Evolutionary conservation across 345 rosid species (phyloP).

Genomic region (Cochlearia excelsa): DNA sequence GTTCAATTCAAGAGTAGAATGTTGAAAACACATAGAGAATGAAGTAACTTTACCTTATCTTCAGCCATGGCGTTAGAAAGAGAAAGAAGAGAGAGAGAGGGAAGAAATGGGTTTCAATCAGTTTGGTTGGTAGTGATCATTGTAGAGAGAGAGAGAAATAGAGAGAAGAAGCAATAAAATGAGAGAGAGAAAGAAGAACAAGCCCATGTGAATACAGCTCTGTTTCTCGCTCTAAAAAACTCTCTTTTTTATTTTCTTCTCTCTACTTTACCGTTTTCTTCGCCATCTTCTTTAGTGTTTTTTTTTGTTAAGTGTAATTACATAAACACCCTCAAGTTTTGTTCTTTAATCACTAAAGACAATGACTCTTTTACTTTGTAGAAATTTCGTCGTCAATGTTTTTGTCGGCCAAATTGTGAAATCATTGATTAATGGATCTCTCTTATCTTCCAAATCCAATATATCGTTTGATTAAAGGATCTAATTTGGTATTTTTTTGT

Average conservation of each 20-base stretch:
- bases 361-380: neutral
- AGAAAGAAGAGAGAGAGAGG: conserved; percentile 9
- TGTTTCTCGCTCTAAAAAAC: conserved; percentile 20
- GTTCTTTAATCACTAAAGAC: conserved; percentile 19
- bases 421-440: too few species aligned
- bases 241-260: conserved; percentile 1
- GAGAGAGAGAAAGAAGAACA: conserved; percentile 36
- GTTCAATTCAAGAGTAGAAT: too few species aligned
- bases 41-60: conserved; percentile 54
- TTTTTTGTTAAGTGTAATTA: neutral
- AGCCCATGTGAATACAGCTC: conserved; percentile 58
- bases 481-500: conserved; percentile 9
- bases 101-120: conserved; percentile 33
- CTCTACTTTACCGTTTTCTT: conserved; percentile 46
- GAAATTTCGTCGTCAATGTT: conserved; percentile 22
- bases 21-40: too few species aligned
- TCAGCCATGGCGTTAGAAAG: conserved; percentile 56
- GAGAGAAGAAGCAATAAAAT: conserved; percentile 32
- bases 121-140: conserved; percentile 43
- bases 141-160: conserved; percentile 30
- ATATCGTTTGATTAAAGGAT: conserved; percentile 21
- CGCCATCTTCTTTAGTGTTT: conserved; percentile 27
- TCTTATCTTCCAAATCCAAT: conserved; percentile 8
- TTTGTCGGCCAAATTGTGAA: conserved; percentile 30
- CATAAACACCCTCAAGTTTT: conserved; percentile 15